A percentile compares a stretch with the other conserved stretches of the same genome.
These are phyloP conservation scores for Heliosperma pusillum DNA, from an alignment of 148 eudicot species.

Conservation along the genomic window DNA sequence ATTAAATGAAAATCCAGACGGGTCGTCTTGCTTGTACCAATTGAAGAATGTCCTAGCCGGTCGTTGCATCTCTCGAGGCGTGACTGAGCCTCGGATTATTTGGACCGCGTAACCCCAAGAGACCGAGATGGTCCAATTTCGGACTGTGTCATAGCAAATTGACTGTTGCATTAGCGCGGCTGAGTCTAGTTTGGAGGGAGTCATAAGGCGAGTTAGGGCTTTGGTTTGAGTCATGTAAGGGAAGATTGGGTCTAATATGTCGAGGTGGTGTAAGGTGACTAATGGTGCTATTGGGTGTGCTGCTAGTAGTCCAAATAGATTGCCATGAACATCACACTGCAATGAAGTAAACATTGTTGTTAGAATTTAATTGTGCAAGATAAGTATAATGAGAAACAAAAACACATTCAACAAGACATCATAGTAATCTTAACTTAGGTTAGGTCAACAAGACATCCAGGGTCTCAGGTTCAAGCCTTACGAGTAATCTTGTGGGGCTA, in stretches of 20 bases:
- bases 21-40: constrained; percentile 38
- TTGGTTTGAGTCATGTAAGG: constrained; percentile 27
- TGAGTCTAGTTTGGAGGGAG: constrained; percentile 42
- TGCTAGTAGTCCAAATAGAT: constrained; percentile 42
- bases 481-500: too few species aligned
- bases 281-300: constrained; percentile 56
- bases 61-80: constrained; percentile 41
- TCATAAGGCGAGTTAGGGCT: constrained; percentile 34
- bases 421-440: too few species aligned
- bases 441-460: too few species aligned
- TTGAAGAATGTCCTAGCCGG: constrained; percentile 41
- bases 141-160: constrained; percentile 45
- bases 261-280: constrained; percentile 49
- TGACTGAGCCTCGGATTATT: constrained; percentile 32
- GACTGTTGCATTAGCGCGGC: constrained; percentile 51
- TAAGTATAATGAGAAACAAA: too few species aligned
- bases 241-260: constrained; percentile 45
- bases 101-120: constrained; percentile 67
- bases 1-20: constrained; percentile 33
- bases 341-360: background rate
- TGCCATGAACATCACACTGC: constrained; percentile 48
- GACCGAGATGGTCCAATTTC: constrained; percentile 58
- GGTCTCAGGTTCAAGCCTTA: too few species aligned
- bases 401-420: too few species aligned
- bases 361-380: too few species aligned